phyloP scores from a whole-genome alignment of 495 filamentous ascomycete genomes.

The Entonaema liquescens region DNA sequence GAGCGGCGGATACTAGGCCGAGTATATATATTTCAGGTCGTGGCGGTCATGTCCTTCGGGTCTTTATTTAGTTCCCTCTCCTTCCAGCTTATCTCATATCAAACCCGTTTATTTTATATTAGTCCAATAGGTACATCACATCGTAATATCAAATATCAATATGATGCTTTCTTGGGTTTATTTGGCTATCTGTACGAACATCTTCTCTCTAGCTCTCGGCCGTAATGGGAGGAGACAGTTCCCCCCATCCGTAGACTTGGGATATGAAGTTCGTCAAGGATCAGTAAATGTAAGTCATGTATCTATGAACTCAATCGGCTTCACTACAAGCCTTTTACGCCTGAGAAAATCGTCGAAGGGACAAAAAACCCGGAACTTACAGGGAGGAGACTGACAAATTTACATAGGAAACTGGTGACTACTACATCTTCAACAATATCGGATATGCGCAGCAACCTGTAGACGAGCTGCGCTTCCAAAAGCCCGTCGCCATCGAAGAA shows the following conservation, averaged over 20 bases:
- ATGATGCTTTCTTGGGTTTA: slow-evolving; percentile 12
- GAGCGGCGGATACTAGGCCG: too few relatives aligned
- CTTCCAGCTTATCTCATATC: background rate
- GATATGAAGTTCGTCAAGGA: slow-evolving; percentile 32
- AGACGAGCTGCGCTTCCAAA: slow-evolving; percentile 24
- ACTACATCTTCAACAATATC: slow-evolving; percentile 39
- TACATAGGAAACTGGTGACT: slow-evolving; percentile 26
- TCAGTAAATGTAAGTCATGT: slow-evolving; percentile 27
- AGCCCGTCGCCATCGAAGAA: slow-evolving; percentile 14
- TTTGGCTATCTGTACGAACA: slow-evolving; percentile 1
- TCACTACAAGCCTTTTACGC: too few relatives aligned
- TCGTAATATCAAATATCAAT: slow-evolving; percentile 3
- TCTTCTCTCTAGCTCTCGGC: background rate
- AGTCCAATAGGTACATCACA: background rate
- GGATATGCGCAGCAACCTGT: slow-evolving; percentile 34
- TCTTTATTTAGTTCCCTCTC: background rate
- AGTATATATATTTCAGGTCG: too few relatives aligned
- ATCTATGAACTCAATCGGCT: too few relatives aligned
- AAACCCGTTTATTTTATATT: background rate
- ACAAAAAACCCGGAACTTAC: background rate
- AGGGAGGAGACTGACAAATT: background rate
- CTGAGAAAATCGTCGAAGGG: too few relatives aligned
- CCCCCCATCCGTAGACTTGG: slow-evolving; percentile 24
- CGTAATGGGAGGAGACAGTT: background rate
- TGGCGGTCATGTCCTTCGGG: background rate